These are phyloP conservation scores for Chaetomium globosum DNA, from an alignment of 2,329 filamentous ascomycete species.

Conservation along the genomic window DNA sequence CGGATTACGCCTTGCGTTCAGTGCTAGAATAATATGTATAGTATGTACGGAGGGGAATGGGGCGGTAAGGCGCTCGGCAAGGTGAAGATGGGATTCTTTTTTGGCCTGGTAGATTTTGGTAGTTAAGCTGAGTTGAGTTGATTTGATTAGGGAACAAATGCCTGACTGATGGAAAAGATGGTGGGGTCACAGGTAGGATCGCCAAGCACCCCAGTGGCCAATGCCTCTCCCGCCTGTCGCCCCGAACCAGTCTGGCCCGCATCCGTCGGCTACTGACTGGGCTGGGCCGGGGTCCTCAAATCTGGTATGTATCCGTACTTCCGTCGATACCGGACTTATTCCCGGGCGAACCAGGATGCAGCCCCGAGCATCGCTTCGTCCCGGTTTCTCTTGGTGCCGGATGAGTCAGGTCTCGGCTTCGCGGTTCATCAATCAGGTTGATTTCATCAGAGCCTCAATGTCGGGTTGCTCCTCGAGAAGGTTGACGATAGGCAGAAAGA, in stretches of 20 bases:
- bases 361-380: background rate
- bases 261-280: background rate
- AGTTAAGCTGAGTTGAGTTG: background rate
- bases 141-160: slow-evolving; percentile 7
- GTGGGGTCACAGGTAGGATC: slow-evolving; percentile 5
- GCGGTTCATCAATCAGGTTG: background rate
- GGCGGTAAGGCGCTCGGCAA: background rate
- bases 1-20: background rate
- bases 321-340: background rate
- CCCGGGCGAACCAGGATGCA: background rate
- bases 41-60: background rate
- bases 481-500: slow-evolving; percentile 48
- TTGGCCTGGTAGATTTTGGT: background rate
- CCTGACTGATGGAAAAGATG: slow-evolving; percentile 5
- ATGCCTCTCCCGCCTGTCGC: background rate
- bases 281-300: too few species aligned
- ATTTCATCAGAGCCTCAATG: slow-evolving; percentile 26
- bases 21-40: too few species aligned
- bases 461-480: slow-evolving; percentile 39
- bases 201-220: slow-evolving; percentile 6
- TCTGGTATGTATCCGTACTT: too few species aligned
- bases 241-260: background rate
- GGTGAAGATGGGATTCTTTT: background rate
- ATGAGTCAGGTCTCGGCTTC: background rate
- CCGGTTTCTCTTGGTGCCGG: background rate